Base-by-base conservation (phyloP, 2,329 filamentous ascomycete species). In the Pseudopithomyces maydicus region DNA sequence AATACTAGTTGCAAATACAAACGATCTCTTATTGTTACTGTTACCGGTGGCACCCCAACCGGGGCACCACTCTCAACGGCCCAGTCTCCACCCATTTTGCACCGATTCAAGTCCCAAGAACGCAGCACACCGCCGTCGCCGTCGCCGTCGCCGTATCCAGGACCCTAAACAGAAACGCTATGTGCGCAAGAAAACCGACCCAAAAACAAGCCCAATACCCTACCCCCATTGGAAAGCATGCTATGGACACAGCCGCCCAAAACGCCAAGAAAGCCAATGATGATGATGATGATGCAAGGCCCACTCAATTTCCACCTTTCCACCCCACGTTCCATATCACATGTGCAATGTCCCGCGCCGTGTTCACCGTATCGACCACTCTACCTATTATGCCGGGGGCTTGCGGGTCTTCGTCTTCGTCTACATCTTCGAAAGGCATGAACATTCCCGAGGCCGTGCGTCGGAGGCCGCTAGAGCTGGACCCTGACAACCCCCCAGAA, bases 361-460 rank as follows among this genome's bases (percentile, higher is more conserved):
- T 88, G 67, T 88, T 88, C 58, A 88, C 83, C 6, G 90, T 94
- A 77, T 96, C 90, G 72, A 93, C 87, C 48, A 96, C 88, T 67
- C 88, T 87, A 58, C 90, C 90, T 70, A 96, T 85, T 54, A 96
- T 82, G 45, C 89, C 89, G 50, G 82, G 76, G 7, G 78, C 76
- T 2, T 79, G 75, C 41, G 82, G 72, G 76, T 85, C 82, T 51
- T 84, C 80, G 62, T 92, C 90, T 58, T 87, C 87, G 65, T 92
- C 90, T 58, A 87, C 87, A 65, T 92, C 89, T 65, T 92, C 90
- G 66, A 88, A 90, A 7, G 92, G 91, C 90, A 96, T 93, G 68
- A 96, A 90, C 91, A 96, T 96, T 65, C 92, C 92, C 38, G 91
- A 95, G 49, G 87, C 82, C 19, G 91, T 96, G 64, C 92, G 84